Conservation (phyloP, 371 early-diverging fungal species). For the Circinella minor region DNA sequence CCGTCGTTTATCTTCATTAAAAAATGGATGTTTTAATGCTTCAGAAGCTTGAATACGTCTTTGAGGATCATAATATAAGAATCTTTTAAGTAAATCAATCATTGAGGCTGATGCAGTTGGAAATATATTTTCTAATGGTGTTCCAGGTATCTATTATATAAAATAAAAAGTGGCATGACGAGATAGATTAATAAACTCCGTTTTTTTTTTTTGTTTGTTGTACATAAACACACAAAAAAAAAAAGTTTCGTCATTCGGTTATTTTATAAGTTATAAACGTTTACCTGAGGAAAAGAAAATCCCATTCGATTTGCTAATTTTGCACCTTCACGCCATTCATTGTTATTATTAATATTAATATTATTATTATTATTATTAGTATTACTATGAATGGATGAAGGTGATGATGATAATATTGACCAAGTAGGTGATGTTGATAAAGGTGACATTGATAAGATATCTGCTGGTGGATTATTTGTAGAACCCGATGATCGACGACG, state of each 20-base stretch:
- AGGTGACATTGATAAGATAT: not conserved
- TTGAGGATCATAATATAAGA: constrained; percentile 25
- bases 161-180: too few species aligned
- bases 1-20: constrained; percentile 35
- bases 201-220: too few species aligned
- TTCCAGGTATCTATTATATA: constrained; percentile 18
- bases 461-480: not conserved
- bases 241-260: too few species aligned
- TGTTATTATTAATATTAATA: constrained; percentile 33
- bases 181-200: too few species aligned
- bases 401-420: too few species aligned
- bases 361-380: not conserved
- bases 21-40: constrained; percentile 62
- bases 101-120: constrained; percentile 28
- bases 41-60: constrained; percentile 24
- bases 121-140: constrained; percentile 19
- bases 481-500: not conserved
- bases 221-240: too few species aligned
- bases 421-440: too few species aligned
- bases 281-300: constrained; percentile 60
- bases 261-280: not conserved
- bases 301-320: constrained; percentile 59
- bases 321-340: constrained; percentile 75
- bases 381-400: too few species aligned
- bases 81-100: constrained; percentile 26